Percentiles rank a stretch among this genome's conserved stretches.
Conservation (phyloP, 1,284 basidiomycete genomes). For the Malassezia obtusa region DNA sequence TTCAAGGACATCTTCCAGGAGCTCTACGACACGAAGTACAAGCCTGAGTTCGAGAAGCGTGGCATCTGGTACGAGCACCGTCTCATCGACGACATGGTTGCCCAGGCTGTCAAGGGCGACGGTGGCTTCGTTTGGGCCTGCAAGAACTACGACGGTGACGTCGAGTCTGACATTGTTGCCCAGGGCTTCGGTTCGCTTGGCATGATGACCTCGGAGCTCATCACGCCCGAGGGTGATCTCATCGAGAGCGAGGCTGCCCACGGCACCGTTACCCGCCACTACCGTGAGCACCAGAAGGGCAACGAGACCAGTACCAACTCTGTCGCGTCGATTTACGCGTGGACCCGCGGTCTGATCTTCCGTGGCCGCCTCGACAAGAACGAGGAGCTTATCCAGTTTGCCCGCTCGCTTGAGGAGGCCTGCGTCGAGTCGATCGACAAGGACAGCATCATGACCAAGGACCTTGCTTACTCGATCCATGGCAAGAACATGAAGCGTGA, state of each 20-base stretch:
- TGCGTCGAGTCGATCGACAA: constrained; percentile 85
- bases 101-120: constrained; percentile 87
- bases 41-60: constrained; percentile 65
- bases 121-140: constrained; percentile 92
- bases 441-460: constrained; percentile 80
- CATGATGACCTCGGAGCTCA: constrained; percentile 95
- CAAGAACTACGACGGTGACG: constrained; percentile 45
- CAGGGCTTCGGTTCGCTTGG: constrained; percentile 77
- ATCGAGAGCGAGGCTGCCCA: constrained; percentile 62
- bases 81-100: constrained; percentile 60
- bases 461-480: constrained; percentile 87
- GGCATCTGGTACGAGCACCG: constrained; percentile 97
- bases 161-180: constrained; percentile 48
- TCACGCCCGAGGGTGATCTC: constrained; percentile 85
- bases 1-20: constrained; percentile 99
- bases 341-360: constrained; percentile 82
- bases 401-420: constrained; percentile 68
- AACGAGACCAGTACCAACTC: constrained; percentile 88
- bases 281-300: constrained; percentile 84
- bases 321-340: constrained; percentile 95
- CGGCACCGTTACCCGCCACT: constrained; percentile 69
- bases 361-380: constrained; percentile 87
- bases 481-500: constrained; percentile 58
- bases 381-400: constrained; percentile 65
- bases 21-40: constrained; percentile 75